Evolutionary conservation across 495 filamentous ascomycete species (phyloP).

Genomic region (Daldinia vernicosa): DNA sequence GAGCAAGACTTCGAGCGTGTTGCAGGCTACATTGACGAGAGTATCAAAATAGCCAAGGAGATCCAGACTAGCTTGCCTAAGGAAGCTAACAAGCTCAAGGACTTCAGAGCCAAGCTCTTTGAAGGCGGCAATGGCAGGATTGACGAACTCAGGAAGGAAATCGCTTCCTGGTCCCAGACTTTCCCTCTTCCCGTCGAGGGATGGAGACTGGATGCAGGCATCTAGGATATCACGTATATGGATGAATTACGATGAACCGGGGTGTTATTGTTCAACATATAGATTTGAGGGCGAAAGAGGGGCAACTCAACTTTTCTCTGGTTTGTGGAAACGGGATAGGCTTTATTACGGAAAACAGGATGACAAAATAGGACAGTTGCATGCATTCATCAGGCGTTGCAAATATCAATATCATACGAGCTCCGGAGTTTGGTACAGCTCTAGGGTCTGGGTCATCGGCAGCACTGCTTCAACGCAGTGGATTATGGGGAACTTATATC

Average conservation of each 20-base stretch:
- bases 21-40: constrained; percentile 84
- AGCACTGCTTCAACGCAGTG: constrained; percentile 43
- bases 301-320: constrained; percentile 50
- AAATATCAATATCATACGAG: constrained; percentile 46
- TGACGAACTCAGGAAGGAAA: constrained; percentile 84
- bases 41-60: constrained; percentile 83
- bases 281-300: constrained; percentile 38
- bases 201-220: constrained; percentile 62
- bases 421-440: constrained; percentile 43
- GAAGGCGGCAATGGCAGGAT: constrained; percentile 80
- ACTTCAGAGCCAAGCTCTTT: constrained; percentile 94
- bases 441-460: constrained; percentile 37
- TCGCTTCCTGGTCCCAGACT: constrained; percentile 83
- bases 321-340: constrained; percentile 37
- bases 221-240: constrained; percentile 47
- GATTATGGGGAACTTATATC: constrained; percentile 39
- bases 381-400: constrained; percentile 53
- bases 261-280: constrained; percentile 46
- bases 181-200: constrained; percentile 92
- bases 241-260: constrained; percentile 26
- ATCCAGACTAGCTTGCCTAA: constrained; percentile 87
- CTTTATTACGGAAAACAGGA: constrained; percentile 36
- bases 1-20: constrained; percentile 93
- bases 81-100: constrained; percentile 98
- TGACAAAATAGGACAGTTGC: constrained; percentile 44